These are phyloP conservation scores for Populus davidiana DNA, from an alignment of 345 rosid species.

Conservation along the genomic window DNA sequence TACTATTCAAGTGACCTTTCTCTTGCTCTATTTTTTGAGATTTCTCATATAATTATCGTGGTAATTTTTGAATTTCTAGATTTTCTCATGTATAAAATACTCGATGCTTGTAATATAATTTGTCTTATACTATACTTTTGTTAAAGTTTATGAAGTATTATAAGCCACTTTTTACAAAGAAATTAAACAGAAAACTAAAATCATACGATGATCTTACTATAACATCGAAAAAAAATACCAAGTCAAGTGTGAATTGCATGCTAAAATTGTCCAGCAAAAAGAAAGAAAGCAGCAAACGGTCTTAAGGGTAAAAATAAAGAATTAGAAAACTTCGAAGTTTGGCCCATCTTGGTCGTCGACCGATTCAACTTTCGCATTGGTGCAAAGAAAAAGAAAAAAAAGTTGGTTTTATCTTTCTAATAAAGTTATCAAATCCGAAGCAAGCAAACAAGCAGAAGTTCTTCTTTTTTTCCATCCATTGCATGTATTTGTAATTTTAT, in stretches of 20 bases:
- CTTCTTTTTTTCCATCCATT: background rate
- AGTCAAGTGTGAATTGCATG: background rate
- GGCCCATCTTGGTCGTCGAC: background rate
- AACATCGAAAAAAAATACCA: no score
- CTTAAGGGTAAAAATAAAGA: background rate
- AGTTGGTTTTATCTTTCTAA: background rate
- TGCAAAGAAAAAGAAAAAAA: fast-evolving
- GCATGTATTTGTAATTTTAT: background rate
- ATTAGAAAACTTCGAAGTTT: background rate
- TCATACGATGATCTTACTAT: no score
- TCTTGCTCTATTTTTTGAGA: no score
- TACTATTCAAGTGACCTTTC: no score
- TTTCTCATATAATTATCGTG: no score
- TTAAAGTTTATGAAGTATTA: no score
- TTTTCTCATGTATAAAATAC: no score
- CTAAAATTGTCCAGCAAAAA: background rate
- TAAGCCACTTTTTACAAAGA: no score
- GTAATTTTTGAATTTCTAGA: no score
- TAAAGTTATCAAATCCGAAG: background rate
- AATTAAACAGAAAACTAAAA: no score
- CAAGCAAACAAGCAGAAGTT: background rate
- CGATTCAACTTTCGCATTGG: background rate
- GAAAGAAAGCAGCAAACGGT: background rate
- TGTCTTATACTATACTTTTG: no score
- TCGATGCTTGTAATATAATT: no score